Conservation (phyloP, 2,329 filamentous ascomycete genomes). For the Clonostachys rosea region DNA sequence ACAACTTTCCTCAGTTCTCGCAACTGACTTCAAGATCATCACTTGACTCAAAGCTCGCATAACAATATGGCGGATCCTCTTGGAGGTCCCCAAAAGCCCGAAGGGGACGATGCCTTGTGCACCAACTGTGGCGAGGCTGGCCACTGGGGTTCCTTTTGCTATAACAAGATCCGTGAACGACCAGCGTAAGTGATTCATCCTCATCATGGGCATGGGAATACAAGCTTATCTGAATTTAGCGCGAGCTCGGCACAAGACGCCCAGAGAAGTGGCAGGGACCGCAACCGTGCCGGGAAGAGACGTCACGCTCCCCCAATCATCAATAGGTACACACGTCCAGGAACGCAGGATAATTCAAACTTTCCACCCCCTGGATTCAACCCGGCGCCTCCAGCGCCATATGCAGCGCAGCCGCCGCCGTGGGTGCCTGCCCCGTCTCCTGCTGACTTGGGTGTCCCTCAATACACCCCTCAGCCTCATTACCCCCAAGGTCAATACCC, state of each 20-base stretch:
- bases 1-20: too few relatives aligned
- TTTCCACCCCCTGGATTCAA: neutral
- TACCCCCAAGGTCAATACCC: neutral
- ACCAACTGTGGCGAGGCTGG: conserved; percentile 48
- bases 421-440: neutral
- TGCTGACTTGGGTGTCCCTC: neutral
- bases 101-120: conserved; percentile 32
- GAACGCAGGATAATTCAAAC: neutral
- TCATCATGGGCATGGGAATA: neutral
- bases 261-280: conserved; percentile 8
- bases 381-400: neutral
- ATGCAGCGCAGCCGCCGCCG: neutral
- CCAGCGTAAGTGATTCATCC: conserved; percentile 39
- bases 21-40: too few relatives aligned
- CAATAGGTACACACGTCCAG: conserved; percentile 11
- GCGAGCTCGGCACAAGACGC: conserved; percentile 19
- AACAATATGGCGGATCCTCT: neutral
- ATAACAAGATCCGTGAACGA: conserved; percentile 42
- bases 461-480: neutral
- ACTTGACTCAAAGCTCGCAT: too few relatives aligned
- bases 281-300: neutral
- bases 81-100: conserved; percentile 9
- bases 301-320: conserved; percentile 21
- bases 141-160: conserved; percentile 42
- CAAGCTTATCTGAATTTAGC: conserved; percentile 10